Evolutionary conservation across 805 yeast genomes (phyloP).

Genomic region (Wickerhamomyces mucosus): DNA sequence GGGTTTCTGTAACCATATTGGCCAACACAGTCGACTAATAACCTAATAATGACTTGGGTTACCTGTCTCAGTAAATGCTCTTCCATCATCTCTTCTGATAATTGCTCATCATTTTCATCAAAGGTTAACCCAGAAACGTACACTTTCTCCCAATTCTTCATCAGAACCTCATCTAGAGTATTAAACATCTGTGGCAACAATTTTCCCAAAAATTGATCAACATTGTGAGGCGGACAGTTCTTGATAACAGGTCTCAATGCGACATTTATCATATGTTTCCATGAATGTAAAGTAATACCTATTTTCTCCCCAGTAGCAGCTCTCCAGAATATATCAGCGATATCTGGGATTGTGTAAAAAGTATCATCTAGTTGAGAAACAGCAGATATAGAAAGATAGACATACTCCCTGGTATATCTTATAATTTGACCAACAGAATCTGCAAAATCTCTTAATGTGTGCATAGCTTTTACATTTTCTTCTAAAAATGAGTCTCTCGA

Average conservation of each 20-base stretch:
- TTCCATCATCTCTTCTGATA: constrained; percentile 97
- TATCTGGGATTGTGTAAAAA: constrained; percentile 74
- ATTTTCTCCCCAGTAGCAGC: constrained; percentile 66
- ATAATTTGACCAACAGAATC: constrained; percentile 95
- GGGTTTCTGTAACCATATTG: constrained; percentile 44
- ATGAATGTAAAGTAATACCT: constrained; percentile 88
- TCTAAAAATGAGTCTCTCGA: constrained; percentile 90
- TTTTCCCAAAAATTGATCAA: constrained; percentile 61
- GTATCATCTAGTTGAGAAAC: constrained; percentile 86
- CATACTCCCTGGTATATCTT: constrained; percentile 92
- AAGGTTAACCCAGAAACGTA: constrained; percentile 31
- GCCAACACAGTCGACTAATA: constrained; percentile 80
- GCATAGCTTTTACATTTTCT: constrained; percentile 89
- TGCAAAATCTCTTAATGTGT: constrained; percentile 91
- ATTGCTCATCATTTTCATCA: constrained; percentile 56
- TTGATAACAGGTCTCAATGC: constrained; percentile 80
- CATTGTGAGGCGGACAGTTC: constrained; percentile 71
- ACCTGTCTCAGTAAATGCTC: constrained; percentile 89
- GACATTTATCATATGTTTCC: constrained; percentile 93
- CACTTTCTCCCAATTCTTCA: constrained; percentile 67
- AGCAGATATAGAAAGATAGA: constrained; percentile 81
- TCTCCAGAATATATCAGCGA: constrained; percentile 68
- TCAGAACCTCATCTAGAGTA: constrained; percentile 66
- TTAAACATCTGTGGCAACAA: constrained; percentile 69
- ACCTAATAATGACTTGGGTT: constrained; percentile 82